Evolutionary conservation across 2,329 filamentous ascomycete species (phyloP), one percentile per base, ranked within the genome.

Genomic region (Cryphonectria carpinicola): DNA sequence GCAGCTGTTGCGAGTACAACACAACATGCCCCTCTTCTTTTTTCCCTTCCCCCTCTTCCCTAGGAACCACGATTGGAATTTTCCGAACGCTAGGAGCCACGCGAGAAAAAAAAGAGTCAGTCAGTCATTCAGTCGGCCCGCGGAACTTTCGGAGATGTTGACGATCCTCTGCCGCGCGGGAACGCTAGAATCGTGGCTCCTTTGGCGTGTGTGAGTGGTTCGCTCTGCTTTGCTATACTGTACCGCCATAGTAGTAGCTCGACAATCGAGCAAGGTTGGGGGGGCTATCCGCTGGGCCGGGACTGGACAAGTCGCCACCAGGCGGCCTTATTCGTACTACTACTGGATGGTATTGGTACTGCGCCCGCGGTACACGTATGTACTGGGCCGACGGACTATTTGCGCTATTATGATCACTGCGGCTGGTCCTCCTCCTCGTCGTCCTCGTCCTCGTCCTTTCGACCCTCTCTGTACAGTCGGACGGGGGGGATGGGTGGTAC

Each of bases 141-240:
- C 25, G 14, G 61, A 39, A 6, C 0, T 46, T 39, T 41, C 6
- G 19, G 28, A 65, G 41, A 28, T 28, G 54, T 19, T 32, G 28
- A 25, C 43, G 43, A 49, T 64, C 61, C n/a, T 43, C 37, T 62
- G 63, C 63, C 63, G 43, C 63, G 43, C 63, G 63, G 63, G 43
- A 52, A 65, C 63, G 63, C 63, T 65, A 65, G 41, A 46, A 37
- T 22, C 25, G 43, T 28, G 63, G 25, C 41, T 6, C 41, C 14
- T 52, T 17, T 49, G 43, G 43, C 43, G 43, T 49, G 17, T 63
- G 58, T 19, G 37, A 11, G 37, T 63, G 37, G 11, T 37, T 4
- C 43, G 25, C 35, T 63, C 32, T 63, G 22, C 35, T 63, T 14
- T 63, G 22, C 17, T 25, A 2, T 63, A 17, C 61, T 25, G 43